These are phyloP conservation scores for Glutinoglossum americanum DNA, from an alignment of 495 filamentous ascomycete species.

Conservation along the genomic window DNA sequence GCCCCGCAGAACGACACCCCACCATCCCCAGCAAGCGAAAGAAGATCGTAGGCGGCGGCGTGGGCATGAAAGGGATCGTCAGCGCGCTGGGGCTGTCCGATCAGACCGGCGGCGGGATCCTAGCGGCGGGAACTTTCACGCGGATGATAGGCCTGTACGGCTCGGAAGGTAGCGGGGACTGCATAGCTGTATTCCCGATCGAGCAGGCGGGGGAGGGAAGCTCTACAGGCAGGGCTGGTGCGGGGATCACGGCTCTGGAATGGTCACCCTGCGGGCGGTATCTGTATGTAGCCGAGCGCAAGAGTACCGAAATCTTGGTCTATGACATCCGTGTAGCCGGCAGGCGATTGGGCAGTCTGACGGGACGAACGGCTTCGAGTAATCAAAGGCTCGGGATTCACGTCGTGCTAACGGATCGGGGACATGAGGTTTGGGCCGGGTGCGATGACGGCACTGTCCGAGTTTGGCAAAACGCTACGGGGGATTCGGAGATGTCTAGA, in stretches of 20 bases:
- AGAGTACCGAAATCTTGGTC: slow-evolving; percentile 46
- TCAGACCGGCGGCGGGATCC: slow-evolving; percentile 24
- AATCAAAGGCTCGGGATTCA: slow-evolving; percentile 68
- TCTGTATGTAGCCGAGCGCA: slow-evolving; percentile 68
- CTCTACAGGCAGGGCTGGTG: neutral
- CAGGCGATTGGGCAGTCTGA: slow-evolving; percentile 43
- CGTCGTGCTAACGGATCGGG: slow-evolving; percentile 25
- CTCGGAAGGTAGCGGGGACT: slow-evolving; percentile 37
- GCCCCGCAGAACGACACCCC: slow-evolving; percentile 32
- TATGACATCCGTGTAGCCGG: slow-evolving; percentile 68
- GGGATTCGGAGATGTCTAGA: slow-evolving; percentile 26
- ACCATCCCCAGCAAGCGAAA: slow-evolving; percentile 61
- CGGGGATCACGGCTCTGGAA: slow-evolving; percentile 33
- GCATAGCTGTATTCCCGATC: slow-evolving; percentile 42
- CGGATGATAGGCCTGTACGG: slow-evolving; percentile 61
- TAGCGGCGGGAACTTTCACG: slow-evolving; percentile 71
- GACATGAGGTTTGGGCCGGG: slow-evolving; percentile 65
- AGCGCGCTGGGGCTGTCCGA: slow-evolving; percentile 35
- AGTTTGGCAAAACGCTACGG: slow-evolving; percentile 47
- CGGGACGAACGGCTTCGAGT: slow-evolving; percentile 44
- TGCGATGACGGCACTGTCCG: slow-evolving; percentile 57
- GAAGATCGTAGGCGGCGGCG: slow-evolving; percentile 41
- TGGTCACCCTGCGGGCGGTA: slow-evolving; percentile 84
- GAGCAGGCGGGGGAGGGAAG: slow-evolving; percentile 14
- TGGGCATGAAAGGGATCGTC: slow-evolving; percentile 70